Base-by-base conservation (phyloP, 2,329 filamentous ascomycete species). In the Diaporthe velutina region DNA sequence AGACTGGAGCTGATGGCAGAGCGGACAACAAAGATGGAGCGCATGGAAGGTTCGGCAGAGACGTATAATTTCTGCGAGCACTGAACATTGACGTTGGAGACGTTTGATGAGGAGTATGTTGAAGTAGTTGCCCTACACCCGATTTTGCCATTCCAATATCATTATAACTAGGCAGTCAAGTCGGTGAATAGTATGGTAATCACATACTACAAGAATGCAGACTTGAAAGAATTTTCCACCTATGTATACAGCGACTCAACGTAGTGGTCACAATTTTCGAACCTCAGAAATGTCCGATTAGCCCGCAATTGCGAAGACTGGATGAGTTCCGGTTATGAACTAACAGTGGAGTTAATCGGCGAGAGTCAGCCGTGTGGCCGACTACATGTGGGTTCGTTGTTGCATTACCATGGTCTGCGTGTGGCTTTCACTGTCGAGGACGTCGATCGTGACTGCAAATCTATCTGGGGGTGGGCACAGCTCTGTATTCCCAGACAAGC, bases 21-120 rank as follows among this genome's bases (percentile, higher is more conserved):
- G 60, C 35, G 75, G 40, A 75, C 74, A 13, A 57, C 25, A 22
- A 35, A 4, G 0, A 10, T 17, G 17, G 9, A 61, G 15, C 17
- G n/a, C 22, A 61, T 71, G 40, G 68, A 71, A 25, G 7, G 10
- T 1, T 2, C 5, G 25, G 5, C 42, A 12, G 55, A 58, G 22
- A 5, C 8, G 22, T 76, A 75, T 42, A 75, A 76, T 40, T 70
- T 76, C 19, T 76, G 75, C n/a, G 75, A 76, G 64, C 73, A 76
- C 28, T 77, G 61, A 52, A 19, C 19, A 19, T 33, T 33, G 2
- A 19, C 7, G 12, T 17, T 22, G 42, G 42, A 45, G 42, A 7
- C 17, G 2, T 30, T 54, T 2, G 25, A 30, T 54, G 50, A 61
- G 13, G n/a, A 42, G 22, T 13, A 15, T 38, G 7, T 60, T 25